A percentile compares a stretch with the other conserved stretches of the same genome.
Conservation (phyloP, 208 protist species). For the Herpetomonas samuelpessoai region DNA sequence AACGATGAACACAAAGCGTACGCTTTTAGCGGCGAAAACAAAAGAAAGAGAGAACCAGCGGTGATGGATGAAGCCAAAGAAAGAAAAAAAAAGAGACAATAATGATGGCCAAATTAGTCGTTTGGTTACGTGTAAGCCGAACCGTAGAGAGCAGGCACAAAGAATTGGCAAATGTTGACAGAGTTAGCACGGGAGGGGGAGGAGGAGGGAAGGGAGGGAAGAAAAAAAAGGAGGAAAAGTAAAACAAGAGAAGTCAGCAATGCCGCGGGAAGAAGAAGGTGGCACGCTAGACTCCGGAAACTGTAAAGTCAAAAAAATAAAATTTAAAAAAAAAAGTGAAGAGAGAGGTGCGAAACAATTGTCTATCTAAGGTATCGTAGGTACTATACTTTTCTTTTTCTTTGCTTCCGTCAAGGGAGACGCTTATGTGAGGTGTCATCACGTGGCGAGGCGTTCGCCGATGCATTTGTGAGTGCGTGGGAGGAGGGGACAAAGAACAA, state of each 20-base stretch:
- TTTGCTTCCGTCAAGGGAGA: no score
- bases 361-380: no score
- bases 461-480: no score
- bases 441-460: no score
- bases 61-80: neutral
- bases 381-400: neutral
- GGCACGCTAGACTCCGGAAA: neutral
- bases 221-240: conserved; percentile 1
- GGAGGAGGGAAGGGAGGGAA: neutral
- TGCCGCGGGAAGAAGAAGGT: neutral
- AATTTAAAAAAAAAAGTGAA: conserved; percentile 9
- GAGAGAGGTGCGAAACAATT: neutral
- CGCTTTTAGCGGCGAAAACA: neutral
- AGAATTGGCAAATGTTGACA: no score
- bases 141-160: neutral
- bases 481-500: no score
- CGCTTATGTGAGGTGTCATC: no score
- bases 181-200: neutral
- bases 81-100: conserved; percentile 6
- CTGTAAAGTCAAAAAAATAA: neutral
- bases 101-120: neutral
- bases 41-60: neutral
- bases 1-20: no score
- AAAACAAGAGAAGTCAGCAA: neutral
- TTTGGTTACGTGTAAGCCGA: no score